Conservation (phyloP, 257 asterid species). For the Avicennia marina region DNA sequence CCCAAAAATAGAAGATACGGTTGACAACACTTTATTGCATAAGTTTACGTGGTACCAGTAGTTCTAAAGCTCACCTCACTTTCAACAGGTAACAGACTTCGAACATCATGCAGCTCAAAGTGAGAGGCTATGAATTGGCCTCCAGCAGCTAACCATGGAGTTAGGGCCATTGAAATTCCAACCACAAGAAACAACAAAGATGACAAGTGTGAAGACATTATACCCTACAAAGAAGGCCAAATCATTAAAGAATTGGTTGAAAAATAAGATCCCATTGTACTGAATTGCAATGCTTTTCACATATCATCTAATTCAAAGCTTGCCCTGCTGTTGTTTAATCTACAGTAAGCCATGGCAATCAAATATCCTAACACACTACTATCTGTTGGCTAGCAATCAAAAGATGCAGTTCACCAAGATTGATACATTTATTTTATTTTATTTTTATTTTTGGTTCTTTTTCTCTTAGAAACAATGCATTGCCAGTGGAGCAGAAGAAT, state of each 20-base stretch:
- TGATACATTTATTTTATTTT: too few relatives aligned
- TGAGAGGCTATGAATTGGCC: slow-evolving; percentile 98
- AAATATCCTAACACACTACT: background rate
- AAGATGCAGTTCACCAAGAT: background rate
- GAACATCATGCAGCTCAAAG: slow-evolving; percentile 95
- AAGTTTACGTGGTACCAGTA: background rate
- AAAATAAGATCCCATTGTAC: background rate
- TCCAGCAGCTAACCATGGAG: slow-evolving; percentile 99
- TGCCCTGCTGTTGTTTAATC: background rate
- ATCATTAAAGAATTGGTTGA: background rate
- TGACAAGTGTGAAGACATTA: slow-evolving; percentile 85
- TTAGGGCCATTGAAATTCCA: slow-evolving; percentile 96
- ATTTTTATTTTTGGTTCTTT: too few relatives aligned
- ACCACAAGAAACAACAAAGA: slow-evolving; percentile 95
- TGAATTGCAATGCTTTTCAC: slow-evolving; percentile 5
- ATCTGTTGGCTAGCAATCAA: background rate
- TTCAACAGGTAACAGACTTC: slow-evolving; percentile 92
- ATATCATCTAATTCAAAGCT: background rate
- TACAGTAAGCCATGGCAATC: background rate
- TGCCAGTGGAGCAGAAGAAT: too few relatives aligned
- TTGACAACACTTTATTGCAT: background rate
- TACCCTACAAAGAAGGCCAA: slow-evolving; percentile 62
- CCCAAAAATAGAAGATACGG: background rate
- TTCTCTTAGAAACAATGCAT: too few relatives aligned
- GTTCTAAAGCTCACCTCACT: slow-evolving; percentile 67